phyloP scores from a whole-genome alignment of 768 basidiomycete species.

The Pleurotus salmoneostramineus region DNA sequence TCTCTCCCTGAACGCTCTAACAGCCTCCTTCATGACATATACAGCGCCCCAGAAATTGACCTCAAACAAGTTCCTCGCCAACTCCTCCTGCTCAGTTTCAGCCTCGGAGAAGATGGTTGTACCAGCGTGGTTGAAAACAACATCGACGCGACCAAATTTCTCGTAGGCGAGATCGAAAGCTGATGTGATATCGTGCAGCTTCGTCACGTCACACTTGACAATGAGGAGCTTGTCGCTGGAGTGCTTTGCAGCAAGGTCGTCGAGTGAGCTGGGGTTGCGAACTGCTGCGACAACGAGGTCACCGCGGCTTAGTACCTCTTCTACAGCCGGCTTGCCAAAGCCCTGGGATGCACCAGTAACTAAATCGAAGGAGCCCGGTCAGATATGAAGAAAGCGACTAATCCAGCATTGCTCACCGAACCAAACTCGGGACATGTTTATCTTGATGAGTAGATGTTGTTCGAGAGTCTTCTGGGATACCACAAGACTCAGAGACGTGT shows the following conservation, averaged over 20 bases:
- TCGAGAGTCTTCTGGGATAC: too few species aligned
- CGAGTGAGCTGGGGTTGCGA: conserved; percentile 30
- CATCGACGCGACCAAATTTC: conserved; percentile 37
- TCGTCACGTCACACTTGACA: conserved; percentile 35
- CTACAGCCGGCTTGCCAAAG: conserved; percentile 30
- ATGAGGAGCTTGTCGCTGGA: conserved; percentile 27
- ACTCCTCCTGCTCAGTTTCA: conserved; percentile 30
- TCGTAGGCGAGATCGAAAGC: conserved; percentile 29
- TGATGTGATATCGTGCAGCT: conserved; percentile 21
- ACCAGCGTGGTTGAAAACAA: conserved; percentile 44
- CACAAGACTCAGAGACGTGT: too few species aligned
- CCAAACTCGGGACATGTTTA: too few species aligned
- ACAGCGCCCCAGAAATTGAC: conserved; percentile 32
- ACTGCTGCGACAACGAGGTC: conserved; percentile 39
- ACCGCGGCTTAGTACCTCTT: conserved; percentile 29
- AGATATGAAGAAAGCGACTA: too few species aligned
- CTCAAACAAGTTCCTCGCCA: conserved; percentile 32
- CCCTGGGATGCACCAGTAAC: conserved; percentile 36
- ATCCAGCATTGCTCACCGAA: too few species aligned
- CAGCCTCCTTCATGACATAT: conserved; percentile 26
- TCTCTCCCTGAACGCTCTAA: conserved; percentile 30
- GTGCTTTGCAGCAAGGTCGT: conserved; percentile 22
- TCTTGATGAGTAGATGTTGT: too few species aligned
- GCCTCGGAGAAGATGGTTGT: conserved; percentile 26
- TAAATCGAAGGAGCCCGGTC: not conserved